Percentiles rank a stretch among this genome's conserved stretches.
These are phyloP conservation scores for Phialophora expanda DNA, from an alignment of 2,329 filamentous ascomycete genomes.

Conservation along the genomic window DNA sequence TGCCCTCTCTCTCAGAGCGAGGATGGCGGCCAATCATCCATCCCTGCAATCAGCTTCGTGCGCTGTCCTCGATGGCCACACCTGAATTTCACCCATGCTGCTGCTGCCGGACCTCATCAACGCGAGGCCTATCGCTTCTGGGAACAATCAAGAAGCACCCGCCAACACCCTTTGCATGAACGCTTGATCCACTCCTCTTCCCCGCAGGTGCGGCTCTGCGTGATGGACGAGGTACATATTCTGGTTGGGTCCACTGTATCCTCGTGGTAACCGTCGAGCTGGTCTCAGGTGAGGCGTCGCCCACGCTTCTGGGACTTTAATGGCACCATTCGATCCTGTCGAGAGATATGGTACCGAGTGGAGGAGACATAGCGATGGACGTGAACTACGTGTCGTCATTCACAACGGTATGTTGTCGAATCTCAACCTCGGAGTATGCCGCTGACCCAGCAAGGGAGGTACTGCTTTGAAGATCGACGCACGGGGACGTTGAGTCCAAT, in stretches of 20 bases:
- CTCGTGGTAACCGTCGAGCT: not conserved
- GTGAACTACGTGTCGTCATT: not conserved
- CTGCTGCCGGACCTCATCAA: not conserved
- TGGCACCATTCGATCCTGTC: not conserved
- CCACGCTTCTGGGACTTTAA: not conserved
- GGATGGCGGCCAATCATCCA: not conserved
- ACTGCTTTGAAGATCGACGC: not conserved
- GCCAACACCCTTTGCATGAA: not conserved
- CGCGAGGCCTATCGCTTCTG: not conserved
- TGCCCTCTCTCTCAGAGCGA: not conserved
- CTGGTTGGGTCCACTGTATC: not conserved
- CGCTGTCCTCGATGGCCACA: not conserved
- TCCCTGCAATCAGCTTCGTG: not conserved
- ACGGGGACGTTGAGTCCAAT: not conserved
- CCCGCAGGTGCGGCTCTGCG: not conserved
- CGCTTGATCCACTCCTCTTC: not conserved
- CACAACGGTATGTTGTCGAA: not conserved
- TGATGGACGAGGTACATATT: not conserved
- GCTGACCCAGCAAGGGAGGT: not conserved
- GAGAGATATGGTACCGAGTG: not conserved
- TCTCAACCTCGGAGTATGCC: not conserved
- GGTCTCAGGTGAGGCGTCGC: not conserved
- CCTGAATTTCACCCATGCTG: not conserved
- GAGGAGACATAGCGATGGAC: not conserved
- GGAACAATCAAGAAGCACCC: not conserved